A percentile compares a stretch with the other conserved stretches of the same genome.
Conservation (phyloP, 1,284 basidiomycete genomes). For the Chondrostereum purpureum region DNA sequence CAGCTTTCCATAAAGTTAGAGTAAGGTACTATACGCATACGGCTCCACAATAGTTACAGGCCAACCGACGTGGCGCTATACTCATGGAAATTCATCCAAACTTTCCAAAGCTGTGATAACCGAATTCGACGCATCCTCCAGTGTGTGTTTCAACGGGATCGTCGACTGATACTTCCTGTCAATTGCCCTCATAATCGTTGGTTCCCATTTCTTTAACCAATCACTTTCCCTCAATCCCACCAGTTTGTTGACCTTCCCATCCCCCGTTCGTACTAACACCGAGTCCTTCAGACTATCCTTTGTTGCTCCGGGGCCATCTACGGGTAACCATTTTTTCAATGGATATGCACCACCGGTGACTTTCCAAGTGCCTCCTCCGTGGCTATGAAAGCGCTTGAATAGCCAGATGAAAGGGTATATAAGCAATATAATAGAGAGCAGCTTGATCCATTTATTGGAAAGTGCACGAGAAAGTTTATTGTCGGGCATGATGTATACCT, state of each 20-base stretch:
- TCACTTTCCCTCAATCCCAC: conserved; percentile 51
- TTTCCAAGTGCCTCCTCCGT: conserved; percentile 49
- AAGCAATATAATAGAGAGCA: conserved; percentile 47
- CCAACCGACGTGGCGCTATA: no score
- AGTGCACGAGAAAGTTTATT: conserved; percentile 44
- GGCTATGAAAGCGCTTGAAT: conserved; percentile 39
- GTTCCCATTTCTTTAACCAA: conserved; percentile 75
- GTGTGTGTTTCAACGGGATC: conserved; percentile 22
- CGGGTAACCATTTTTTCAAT: conserved; percentile 27
- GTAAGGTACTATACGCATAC: no score
- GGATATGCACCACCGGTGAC: conserved; percentile 55
- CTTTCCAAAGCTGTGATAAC: background rate
- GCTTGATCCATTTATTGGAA: conserved; percentile 44
- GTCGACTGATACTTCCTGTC: conserved; percentile 29
- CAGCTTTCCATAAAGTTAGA: no score
- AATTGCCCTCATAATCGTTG: conserved; percentile 52
- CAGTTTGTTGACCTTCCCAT: conserved; percentile 10
- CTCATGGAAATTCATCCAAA: no score
- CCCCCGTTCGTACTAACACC: conserved; percentile 12
- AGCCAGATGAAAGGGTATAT: conserved; percentile 64
- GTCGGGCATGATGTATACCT: conserved; percentile 44
- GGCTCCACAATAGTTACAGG: no score
- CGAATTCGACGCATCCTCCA: conserved; percentile 6
- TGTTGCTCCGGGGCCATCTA: conserved; percentile 13
- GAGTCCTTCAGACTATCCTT: conserved; percentile 11